Base-by-base conservation (phyloP, 1,284 basidiomycete species). In the Moniliophthora roreri region DNA sequence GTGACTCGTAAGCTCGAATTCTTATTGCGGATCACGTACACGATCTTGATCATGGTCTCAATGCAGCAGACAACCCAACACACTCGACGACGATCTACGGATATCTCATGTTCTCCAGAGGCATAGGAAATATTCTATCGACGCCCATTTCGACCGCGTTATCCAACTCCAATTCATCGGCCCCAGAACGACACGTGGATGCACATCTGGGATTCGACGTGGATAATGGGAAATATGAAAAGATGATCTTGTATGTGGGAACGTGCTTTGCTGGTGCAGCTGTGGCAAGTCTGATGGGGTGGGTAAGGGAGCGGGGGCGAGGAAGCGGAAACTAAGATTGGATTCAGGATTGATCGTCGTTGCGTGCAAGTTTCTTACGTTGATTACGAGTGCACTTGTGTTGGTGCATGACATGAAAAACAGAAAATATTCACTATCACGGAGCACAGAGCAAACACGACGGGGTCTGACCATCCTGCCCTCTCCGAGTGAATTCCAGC, bases 121-220 rank as follows among this genome's bases (percentile, higher is more conserved):
- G 75, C 0, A 54, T 78, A 4, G 74, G 74, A 1, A 75, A 74
- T 49, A 68, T 78, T 32, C 58, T 76, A 2, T 73, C 71, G 4
- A 72, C 73, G 6, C 75, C 74, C 4, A 71, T 77, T 40, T 69
- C 74, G 8, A 69, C 74, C 1, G 62, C 59, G n/a, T 57, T 66
- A n/a, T 51, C 48, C 15, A 15, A 11, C 21, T 28, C 21, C 3
- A 40, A 32, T 18, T 28, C 44, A 10, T 18, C 20, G 26, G 9
- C 28, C 11, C 24, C 24, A 10, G 8, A 21, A 10, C 11, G 5
- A 28, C 3, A 28, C 28, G n/a, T 20, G n/a, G 38, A 32, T 32
- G 28, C 11, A 11, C 28, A 32, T 32, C 28, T 28, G 9, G 67
- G 66, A 0, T 69, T 67, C 49, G 53, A 58, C n/a, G 67, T 70